Evolutionary conservation across 2,329 filamentous ascomycete genomes (phyloP).

Genomic region (Geosmithia morbida): DNA sequence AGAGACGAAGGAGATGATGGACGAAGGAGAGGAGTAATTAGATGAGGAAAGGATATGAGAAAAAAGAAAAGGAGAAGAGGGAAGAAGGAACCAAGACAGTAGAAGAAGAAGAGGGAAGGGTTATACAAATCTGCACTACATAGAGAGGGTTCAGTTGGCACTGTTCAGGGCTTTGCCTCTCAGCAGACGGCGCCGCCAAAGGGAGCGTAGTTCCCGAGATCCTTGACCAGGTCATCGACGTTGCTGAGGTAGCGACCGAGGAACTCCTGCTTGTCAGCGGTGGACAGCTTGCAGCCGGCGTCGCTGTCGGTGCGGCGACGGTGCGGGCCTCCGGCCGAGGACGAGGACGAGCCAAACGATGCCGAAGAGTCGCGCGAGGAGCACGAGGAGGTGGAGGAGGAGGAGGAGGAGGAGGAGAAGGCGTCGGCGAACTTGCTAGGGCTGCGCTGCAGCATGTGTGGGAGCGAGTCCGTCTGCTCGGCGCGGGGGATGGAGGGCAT

Average conservation of each 20-base stretch:
- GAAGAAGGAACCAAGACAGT: not conserved
- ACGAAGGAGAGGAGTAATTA: conserved; percentile 2
- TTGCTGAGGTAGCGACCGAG: conserved; percentile 66
- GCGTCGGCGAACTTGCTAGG: conserved; percentile 52
- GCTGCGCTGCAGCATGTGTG: conserved; percentile 46
- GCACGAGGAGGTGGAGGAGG: not conserved
- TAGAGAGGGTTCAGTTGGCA: not conserved
- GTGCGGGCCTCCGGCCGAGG: not conserved
- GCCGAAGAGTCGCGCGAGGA: not conserved
- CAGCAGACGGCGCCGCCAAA: conserved; percentile 48
- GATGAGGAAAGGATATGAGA: not conserved
- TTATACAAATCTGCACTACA: not conserved
- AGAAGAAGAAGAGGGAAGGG: not conserved
- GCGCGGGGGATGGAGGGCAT: conserved; percentile 42
- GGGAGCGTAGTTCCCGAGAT: conserved; percentile 65
- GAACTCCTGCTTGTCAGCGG: conserved; percentile 69
- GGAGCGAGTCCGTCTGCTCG: conserved; percentile 25
- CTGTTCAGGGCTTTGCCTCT: not conserved
- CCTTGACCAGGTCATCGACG: conserved; percentile 72
- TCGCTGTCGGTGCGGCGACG: conserved; percentile 15
- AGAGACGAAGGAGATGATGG: not conserved
- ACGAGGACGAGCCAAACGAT: conserved; percentile 6
- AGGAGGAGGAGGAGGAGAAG: conserved; percentile 23
- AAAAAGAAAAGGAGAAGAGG: not conserved
- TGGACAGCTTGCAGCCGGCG: conserved; percentile 39